phyloP scores from a whole-genome alignment of 345 rosid species.

The Murraya paniculata region DNA sequence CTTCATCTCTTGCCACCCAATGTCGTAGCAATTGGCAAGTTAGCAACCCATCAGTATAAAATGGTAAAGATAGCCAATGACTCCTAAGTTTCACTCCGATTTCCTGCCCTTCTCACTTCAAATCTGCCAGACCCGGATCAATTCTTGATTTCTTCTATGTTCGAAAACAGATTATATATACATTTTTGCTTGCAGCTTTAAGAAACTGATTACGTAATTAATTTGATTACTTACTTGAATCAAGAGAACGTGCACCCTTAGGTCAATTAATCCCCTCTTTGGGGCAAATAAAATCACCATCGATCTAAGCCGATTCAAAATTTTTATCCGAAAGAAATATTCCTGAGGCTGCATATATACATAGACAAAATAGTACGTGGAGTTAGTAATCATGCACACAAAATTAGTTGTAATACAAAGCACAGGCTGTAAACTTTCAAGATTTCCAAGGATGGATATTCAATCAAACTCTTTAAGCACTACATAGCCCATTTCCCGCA shows the following conservation, averaged over 20 bases:
- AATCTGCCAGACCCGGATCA: neutral
- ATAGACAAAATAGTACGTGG: neutral
- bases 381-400: neutral
- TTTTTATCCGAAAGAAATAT: neutral
- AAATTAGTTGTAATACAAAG: neutral
- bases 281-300: neutral
- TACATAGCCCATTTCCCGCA: slow-evolving; percentile 19
- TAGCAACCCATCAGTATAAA: too few species aligned
- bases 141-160: slow-evolving; percentile 5
- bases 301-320: neutral
- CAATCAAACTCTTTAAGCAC: neutral
- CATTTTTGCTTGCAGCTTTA: neutral
- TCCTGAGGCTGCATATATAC: neutral
- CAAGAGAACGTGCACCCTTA: neutral
- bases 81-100: neutral
- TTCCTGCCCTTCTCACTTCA: neutral
- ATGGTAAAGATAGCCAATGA: too few species aligned
- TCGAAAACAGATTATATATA: neutral
- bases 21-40: too few species aligned
- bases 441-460: neutral
- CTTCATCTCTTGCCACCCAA: too few species aligned
- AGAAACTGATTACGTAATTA: neutral
- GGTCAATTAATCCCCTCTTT: neutral
- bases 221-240: neutral
- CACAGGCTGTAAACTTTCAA: neutral